phyloP scores from a whole-genome alignment of 1,284 basidiomycete species.

The Stygiomarasmius scandens region DNA sequence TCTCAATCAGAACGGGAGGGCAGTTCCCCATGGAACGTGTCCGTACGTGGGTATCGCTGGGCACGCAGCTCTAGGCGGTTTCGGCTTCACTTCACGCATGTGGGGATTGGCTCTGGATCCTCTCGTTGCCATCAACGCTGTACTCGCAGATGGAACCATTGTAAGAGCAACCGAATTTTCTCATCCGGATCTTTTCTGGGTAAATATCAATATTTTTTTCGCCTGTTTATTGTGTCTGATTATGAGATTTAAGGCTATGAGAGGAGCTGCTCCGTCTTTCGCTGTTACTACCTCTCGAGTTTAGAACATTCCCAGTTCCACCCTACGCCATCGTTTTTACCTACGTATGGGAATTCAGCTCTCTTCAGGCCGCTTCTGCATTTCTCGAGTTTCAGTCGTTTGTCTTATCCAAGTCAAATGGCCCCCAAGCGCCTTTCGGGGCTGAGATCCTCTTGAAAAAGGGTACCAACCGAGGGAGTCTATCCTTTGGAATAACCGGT shows the following conservation, averaged over 20 bases:
- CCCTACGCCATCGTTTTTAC: slow-evolving; percentile 23
- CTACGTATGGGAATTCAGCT: slow-evolving; percentile 18
- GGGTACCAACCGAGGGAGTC: slow-evolving; percentile 5
- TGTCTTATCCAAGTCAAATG: slow-evolving; percentile 7
- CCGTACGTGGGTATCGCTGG: slow-evolving; percentile 31
- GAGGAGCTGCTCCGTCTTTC: slow-evolving; percentile 34
- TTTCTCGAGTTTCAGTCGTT: slow-evolving; percentile 23
- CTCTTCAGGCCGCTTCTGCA: slow-evolving; percentile 14
- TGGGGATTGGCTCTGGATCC: slow-evolving; percentile 34
- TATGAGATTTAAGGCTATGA: too few relatives aligned
- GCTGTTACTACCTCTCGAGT: slow-evolving; percentile 33
- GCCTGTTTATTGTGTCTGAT: too few relatives aligned
- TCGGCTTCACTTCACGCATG: slow-evolving; percentile 27
- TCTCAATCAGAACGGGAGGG: slow-evolving; percentile 28
- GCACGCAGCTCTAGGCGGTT: slow-evolving; percentile 28
- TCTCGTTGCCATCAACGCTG: slow-evolving; percentile 26
- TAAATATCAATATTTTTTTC: slow-evolving; percentile 10
- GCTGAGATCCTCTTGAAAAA: slow-evolving; percentile 9
- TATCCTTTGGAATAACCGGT: slow-evolving; percentile 11
- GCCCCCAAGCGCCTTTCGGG: slow-evolving; percentile 16
- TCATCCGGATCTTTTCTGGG: slow-evolving; percentile 35
- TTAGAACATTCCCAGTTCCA: slow-evolving; percentile 29
- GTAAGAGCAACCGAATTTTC: slow-evolving; percentile 24
- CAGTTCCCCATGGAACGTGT: slow-evolving; percentile 32
- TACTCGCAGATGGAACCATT: slow-evolving; percentile 32